phyloP scores from a whole-genome alignment of 2,329 filamentous ascomycete species.

The Cytospora mali region DNA sequence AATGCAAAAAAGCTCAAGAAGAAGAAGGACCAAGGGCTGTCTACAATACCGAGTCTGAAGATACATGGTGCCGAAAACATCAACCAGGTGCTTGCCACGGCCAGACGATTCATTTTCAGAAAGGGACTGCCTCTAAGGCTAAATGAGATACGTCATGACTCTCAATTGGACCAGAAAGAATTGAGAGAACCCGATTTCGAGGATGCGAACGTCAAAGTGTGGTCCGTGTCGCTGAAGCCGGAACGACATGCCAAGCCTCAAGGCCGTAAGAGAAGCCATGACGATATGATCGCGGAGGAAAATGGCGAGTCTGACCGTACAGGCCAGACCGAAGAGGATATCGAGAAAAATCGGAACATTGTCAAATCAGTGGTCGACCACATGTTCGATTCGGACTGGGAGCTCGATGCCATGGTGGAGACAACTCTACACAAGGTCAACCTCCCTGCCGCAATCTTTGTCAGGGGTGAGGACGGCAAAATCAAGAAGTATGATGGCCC shows the following conservation, averaged over 20 bases:
- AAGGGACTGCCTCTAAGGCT: slow-evolving; percentile 75
- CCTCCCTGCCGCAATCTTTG: slow-evolving; percentile 70
- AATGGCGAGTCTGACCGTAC: slow-evolving; percentile 37
- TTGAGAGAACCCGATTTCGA: slow-evolving; percentile 70
- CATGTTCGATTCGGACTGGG: slow-evolving; percentile 82
- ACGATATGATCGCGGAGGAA: slow-evolving; percentile 40
- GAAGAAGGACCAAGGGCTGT: slow-evolving; percentile 43
- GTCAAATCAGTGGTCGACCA: slow-evolving; percentile 66
- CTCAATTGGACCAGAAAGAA: slow-evolving; percentile 43
- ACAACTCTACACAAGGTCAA: slow-evolving; percentile 67
- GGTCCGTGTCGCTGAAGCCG: slow-evolving; percentile 67
- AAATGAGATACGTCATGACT: slow-evolving; percentile 63
- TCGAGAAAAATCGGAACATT: slow-evolving; percentile 50
- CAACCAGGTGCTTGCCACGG: slow-evolving; percentile 77
- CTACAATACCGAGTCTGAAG: slow-evolving; percentile 48
- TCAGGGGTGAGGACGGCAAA: slow-evolving; percentile 64
- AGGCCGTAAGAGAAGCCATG: slow-evolving; percentile 43
- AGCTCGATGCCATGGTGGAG: slow-evolving; percentile 68
- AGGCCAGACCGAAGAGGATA: slow-evolving; percentile 27
- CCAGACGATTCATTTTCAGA: slow-evolving; percentile 82
- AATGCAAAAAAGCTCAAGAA: slow-evolving; percentile 48
- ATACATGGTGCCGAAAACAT: slow-evolving; percentile 83
- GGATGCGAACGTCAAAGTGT: slow-evolving; percentile 79
- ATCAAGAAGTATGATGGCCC: slow-evolving; percentile 73
- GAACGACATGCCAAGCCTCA: slow-evolving; percentile 32